phyloP scores from a whole-genome alignment of 305 asterid species.

The Fraxinus paxiana region DNA sequence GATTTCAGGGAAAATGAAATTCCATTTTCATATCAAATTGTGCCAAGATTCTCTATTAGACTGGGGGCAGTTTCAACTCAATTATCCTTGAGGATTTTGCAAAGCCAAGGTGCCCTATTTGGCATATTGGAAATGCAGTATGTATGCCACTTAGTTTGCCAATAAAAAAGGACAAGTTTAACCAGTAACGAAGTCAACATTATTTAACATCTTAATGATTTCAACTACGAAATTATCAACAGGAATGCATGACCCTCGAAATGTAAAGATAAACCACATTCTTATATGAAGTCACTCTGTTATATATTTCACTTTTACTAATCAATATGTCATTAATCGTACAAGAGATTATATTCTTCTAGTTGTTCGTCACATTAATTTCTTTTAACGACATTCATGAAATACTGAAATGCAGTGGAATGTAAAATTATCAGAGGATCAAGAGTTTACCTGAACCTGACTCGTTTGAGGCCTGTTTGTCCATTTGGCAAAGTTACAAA shows the following conservation, averaged over 20 bases:
- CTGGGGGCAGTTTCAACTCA: not conserved
- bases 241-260: not conserved
- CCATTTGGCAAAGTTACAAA: constrained; percentile 29
- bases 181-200: not conserved
- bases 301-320: not conserved
- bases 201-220: not conserved
- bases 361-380: not conserved
- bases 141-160: not conserved
- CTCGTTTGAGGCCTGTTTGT: constrained; percentile 36
- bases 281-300: not conserved
- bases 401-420: not conserved
- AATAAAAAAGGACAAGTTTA: not conserved
- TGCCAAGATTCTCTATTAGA: not conserved
- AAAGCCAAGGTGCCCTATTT: not conserved
- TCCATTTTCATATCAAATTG: not conserved
- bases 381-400: not conserved
- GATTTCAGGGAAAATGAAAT: not conserved
- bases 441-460: constrained; percentile 42
- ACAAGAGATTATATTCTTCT: not conserved
- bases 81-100: not conserved
- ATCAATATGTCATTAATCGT: not conserved
- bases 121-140: not conserved
- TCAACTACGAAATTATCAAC: not conserved
- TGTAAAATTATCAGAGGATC: not conserved
- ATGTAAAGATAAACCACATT: not conserved